Conservation (phyloP, 2,329 filamentous ascomycete genomes). For the Coccinonectria pachysandricola region DNA sequence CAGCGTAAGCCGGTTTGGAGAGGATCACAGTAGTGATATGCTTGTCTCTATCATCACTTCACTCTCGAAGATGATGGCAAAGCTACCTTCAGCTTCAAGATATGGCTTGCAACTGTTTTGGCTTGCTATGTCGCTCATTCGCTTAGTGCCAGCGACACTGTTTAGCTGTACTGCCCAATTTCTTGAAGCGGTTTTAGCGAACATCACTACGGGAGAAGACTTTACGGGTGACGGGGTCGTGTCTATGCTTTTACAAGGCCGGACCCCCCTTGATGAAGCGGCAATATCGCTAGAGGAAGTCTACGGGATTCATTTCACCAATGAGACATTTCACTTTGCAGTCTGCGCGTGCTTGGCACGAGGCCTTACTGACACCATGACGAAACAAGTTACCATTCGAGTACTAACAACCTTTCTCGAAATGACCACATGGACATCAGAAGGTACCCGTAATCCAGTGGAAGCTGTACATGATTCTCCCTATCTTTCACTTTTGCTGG, state of each 20-base stretch:
- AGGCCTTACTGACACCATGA: slow-evolving; percentile 52
- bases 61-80: slow-evolving; percentile 61
- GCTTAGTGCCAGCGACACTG: slow-evolving; percentile 49
- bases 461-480: slow-evolving; percentile 33
- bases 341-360: slow-evolving; percentile 54
- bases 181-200: slow-evolving; percentile 52
- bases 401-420: slow-evolving; percentile 51
- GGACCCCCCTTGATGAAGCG: slow-evolving; percentile 50
- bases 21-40: slow-evolving; percentile 57
- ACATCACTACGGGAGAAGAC: slow-evolving; percentile 51
- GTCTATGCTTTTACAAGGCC: slow-evolving; percentile 49
- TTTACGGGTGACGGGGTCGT: slow-evolving; percentile 51
- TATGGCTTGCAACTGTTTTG: slow-evolving; percentile 62
- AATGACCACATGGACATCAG: slow-evolving; percentile 20
- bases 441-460: slow-evolving; percentile 6
- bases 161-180: slow-evolving; percentile 59
- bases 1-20: slow-evolving; percentile 53
- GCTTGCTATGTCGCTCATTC: slow-evolving; percentile 56
- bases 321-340: slow-evolving; percentile 57
- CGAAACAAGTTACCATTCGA: slow-evolving; percentile 46
- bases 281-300: slow-evolving; percentile 51
- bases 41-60: slow-evolving; percentile 57
- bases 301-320: slow-evolving; percentile 55
- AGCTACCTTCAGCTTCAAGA: slow-evolving; percentile 54
- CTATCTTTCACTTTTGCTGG: slow-evolving; percentile 50